A percentile compares a stretch with the other conserved stretches of the same genome.
Conservation (phyloP, 2,329 filamentous ascomycete genomes). For the Sordariomycetes sp. region DNA sequence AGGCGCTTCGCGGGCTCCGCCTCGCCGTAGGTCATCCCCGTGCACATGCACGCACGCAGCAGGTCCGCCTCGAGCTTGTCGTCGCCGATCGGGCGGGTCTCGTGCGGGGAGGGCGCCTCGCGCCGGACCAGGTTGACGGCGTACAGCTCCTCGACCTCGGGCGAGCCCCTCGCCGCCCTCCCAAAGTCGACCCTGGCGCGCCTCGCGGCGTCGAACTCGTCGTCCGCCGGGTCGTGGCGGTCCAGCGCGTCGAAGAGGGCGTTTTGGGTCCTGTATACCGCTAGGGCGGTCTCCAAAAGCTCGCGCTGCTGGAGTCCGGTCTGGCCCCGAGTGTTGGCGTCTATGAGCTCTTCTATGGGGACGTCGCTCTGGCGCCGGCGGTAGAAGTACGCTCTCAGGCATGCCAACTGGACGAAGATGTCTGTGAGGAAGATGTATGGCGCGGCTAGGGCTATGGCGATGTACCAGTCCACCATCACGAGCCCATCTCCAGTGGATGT, state of each 20-base stretch:
- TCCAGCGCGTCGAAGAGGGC: background rate
- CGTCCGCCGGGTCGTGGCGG: background rate
- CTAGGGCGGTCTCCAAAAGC: background rate
- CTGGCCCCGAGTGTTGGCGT: background rate
- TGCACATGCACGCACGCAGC: background rate
- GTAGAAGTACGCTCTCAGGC: background rate
- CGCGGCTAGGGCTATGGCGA: background rate
- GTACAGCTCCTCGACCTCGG: background rate
- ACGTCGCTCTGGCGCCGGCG: background rate
- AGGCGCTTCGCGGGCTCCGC: background rate
- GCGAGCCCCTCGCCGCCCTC: background rate
- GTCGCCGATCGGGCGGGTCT: background rate
- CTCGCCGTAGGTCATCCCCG: conserved; percentile 3
- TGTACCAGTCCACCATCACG: conserved; percentile 1
- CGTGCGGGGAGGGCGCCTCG: background rate
- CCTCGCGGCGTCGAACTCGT: background rate
- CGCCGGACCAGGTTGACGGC: background rate
- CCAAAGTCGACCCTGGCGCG: conserved; percentile 1
- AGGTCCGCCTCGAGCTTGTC: background rate
- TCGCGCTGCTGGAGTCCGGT: background rate
- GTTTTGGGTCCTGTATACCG: background rate
- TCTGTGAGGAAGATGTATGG: conserved; percentile 1
- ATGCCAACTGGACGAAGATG: background rate
- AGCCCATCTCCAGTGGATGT: conserved; percentile 1
- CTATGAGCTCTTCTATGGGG: background rate